phyloP scores from a whole-genome alignment of 768 basidiomycete species.

The Melanogaster broomeanus region DNA sequence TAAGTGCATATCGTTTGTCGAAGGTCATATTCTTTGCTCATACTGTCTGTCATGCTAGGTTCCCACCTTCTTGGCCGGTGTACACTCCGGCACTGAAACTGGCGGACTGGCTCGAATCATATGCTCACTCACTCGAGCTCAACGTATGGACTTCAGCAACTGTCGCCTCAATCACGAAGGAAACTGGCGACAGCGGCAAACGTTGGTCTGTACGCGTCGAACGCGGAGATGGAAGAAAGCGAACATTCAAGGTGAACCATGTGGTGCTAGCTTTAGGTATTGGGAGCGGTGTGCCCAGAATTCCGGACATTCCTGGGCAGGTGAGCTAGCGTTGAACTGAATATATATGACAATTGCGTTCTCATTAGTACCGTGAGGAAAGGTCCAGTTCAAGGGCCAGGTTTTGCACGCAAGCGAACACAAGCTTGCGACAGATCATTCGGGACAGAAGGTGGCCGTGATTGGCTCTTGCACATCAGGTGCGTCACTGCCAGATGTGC shows the following conservation, averaged over 20 bases:
- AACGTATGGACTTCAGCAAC: slow-evolving; percentile 62
- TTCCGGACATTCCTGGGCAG: slow-evolving; percentile 46
- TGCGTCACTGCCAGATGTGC: slow-evolving; percentile 23
- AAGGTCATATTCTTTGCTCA: neutral
- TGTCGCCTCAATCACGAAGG: slow-evolving; percentile 29
- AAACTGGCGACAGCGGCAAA: slow-evolving; percentile 30
- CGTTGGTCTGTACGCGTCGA: slow-evolving; percentile 48
- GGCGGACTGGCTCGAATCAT: slow-evolving; percentile 69
- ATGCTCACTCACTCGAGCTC: slow-evolving; percentile 59
- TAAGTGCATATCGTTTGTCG: slow-evolving; percentile 26
- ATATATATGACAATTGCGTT: neutral
- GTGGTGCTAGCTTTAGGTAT: slow-evolving; percentile 52
- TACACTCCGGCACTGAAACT: slow-evolving; percentile 57
- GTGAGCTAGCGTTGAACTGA: slow-evolving; percentile 28
- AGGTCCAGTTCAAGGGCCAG: slow-evolving; percentile 65
- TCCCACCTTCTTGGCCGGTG: slow-evolving; percentile 61
- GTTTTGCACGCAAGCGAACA: slow-evolving; percentile 61
- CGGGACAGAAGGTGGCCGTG: slow-evolving; percentile 71
- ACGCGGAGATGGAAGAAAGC: slow-evolving; percentile 35
- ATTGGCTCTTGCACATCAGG: slow-evolving; percentile 68
- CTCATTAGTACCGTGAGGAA: slow-evolving; percentile 6
- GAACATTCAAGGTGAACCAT: slow-evolving; percentile 47
- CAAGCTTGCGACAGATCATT: slow-evolving; percentile 53
- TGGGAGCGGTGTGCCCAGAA: slow-evolving; percentile 43
- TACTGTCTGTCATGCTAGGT: slow-evolving; percentile 35